Evolutionary conservation across 306 rosid genomes (phyloP).

Genomic region (Cucurbita maxima): DNA sequence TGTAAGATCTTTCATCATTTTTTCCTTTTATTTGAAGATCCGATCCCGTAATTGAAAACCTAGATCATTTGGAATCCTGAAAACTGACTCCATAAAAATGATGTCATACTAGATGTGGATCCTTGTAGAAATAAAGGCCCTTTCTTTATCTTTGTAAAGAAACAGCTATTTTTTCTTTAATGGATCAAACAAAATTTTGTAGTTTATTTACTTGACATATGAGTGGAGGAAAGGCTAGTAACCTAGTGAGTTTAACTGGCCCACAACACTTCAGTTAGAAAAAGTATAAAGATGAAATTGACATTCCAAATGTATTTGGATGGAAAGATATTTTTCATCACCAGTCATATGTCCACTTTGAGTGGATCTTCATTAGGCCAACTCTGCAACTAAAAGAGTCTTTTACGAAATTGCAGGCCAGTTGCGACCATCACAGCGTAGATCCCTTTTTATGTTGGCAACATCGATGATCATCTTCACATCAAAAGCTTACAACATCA

Average conservation of each 20-base stretch:
- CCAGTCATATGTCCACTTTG: background rate
- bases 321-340: background rate
- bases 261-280: background rate
- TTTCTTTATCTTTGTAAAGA: background rate
- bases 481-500: slow-evolving; percentile 46
- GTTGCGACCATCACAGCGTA: slow-evolving; percentile 47
- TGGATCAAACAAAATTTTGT: background rate
- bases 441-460: slow-evolving; percentile 69
- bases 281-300: background rate
- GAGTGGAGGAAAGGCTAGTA: background rate
- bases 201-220: background rate
- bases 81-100: background rate
- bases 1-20: background rate
- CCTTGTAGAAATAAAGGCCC: background rate
- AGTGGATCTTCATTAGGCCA: background rate
- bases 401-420: slow-evolving; percentile 29
- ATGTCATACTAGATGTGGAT: background rate
- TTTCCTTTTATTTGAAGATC: background rate
- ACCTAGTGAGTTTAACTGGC: background rate
- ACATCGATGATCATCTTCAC: slow-evolving; percentile 56
- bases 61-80: background rate
- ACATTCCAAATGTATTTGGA: background rate
- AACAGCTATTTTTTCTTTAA: background rate
- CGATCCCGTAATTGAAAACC: background rate
- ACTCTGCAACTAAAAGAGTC: slow-evolving; percentile 7